Percentiles rank a stretch among this genome's conserved stretches.
These are phyloP conservation scores for Carex pumila DNA, from an alignment of 176 grass and related monocot species.

Conservation along the genomic window DNA sequence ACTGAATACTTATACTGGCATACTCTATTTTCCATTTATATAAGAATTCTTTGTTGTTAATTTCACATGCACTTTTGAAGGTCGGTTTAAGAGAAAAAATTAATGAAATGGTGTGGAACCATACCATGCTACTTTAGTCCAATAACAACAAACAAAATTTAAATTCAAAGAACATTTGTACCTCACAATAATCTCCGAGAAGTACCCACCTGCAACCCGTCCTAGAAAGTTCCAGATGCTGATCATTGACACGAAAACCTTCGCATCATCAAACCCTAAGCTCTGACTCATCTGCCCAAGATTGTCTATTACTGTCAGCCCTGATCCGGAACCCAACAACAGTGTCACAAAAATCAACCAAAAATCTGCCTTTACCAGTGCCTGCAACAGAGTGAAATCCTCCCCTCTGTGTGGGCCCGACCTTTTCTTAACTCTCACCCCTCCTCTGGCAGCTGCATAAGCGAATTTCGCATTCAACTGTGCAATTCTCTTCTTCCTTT, in stretches of 20 bases:
- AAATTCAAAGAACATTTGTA: conserved; percentile 17
- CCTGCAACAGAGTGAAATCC: conserved; percentile 80
- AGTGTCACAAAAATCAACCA: conserved; percentile 91
- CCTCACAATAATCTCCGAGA: conserved; percentile 93
- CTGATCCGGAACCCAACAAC: conserved; percentile 70
- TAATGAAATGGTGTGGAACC: neutral
- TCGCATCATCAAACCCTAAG: conserved; percentile 48
- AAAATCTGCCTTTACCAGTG: conserved; percentile 85
- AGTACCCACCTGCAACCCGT: conserved; percentile 78
- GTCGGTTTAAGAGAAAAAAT: neutral
- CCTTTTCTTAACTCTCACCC: conserved; percentile 53
- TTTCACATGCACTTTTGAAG: neutral
- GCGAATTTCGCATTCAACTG: conserved; percentile 56
- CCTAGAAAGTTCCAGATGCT: conserved; percentile 99
- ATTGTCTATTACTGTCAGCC: conserved; percentile 83
- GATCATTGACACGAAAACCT: conserved; percentile 75
- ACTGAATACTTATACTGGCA: neutral
- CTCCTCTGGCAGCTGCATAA: conserved; percentile 58
- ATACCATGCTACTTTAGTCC: neutral
- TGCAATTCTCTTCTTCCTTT: conserved; percentile 57
- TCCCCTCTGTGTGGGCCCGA: conserved; percentile 57
- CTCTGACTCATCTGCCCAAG: conserved; percentile 95
- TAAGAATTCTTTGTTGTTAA: neutral
- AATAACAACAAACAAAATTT: neutral
- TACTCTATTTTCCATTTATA: neutral